Evolutionary conservation across 345 rosid genomes (phyloP).

Genomic region (Bretschneidera sinensis): DNA sequence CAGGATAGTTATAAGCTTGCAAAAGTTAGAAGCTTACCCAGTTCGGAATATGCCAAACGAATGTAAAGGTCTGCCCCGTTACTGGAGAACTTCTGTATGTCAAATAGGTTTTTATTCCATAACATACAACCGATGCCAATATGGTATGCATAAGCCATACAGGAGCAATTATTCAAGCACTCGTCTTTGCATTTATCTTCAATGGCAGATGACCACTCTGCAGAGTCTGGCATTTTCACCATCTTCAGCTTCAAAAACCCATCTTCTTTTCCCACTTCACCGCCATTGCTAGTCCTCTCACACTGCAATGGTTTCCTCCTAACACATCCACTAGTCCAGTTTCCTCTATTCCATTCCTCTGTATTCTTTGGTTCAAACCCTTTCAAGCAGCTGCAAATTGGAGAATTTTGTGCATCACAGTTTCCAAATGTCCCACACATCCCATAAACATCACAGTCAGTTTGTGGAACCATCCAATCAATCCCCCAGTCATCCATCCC

Average conservation of each 20-base stretch:
- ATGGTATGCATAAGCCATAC: constrained; percentile 28
- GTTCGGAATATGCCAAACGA: constrained; percentile 25
- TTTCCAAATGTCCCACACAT: too few species aligned
- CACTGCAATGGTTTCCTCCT: constrained; percentile 25
- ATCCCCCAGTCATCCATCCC: not conserved
- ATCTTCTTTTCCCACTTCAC: constrained; percentile 16
- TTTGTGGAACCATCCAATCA: not conserved
- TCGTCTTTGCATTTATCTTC: constrained; percentile 18
- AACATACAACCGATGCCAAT: constrained; percentile 24
- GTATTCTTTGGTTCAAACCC: too few species aligned
- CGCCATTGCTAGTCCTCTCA: not conserved
- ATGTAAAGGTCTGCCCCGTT: constrained; percentile 23
- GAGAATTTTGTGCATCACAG: too few species aligned
- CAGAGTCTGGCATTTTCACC: constrained; percentile 30
- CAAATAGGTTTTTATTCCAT: too few species aligned
- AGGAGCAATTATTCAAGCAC: constrained; percentile 35
- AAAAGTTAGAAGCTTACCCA: too few species aligned
- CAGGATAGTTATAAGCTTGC: too few species aligned
- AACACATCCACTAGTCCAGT: too few species aligned
- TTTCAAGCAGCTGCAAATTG: too few species aligned
- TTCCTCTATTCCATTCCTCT: too few species aligned
- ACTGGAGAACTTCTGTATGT: too few species aligned
- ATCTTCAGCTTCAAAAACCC: too few species aligned
- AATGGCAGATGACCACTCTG: not conserved
- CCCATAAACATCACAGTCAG: too few species aligned